Evolutionary conservation across 352 stramenopile species (phyloP), one percentile per base, ranked within the genome.

Genomic region (Globisporangium mamillatum): DNA sequence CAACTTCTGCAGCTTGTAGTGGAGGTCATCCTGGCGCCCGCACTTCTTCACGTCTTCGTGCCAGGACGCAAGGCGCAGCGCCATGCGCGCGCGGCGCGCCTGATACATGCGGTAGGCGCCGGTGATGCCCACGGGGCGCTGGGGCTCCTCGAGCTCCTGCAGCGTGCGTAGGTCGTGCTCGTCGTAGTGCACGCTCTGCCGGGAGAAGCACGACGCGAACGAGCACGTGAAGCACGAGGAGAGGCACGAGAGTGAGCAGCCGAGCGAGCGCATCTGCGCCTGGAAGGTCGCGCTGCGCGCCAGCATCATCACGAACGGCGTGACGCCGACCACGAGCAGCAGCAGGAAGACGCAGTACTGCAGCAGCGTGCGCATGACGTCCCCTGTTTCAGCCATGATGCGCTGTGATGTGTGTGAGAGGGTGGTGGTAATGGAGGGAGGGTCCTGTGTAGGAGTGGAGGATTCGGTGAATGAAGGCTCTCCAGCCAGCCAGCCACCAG

Each of bases 81-180:
- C 79, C 50, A 86, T 71, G 20, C 79, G 72, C 44, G 77, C 80
- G 48, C 74, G 77, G 5, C 79, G 71, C 46, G 77, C 71, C 67
- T 88, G 79, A 66, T 85, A 85, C 69, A 81, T 76, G 50, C 79
- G 79, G 60, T 88, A 88, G 48, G 79, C 77, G 52, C 79, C 79
- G 55, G 79, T 88, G 63, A 88, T 84, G 55, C 79, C 79, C 50
- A 75, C 69, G n/a, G 64, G 76, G 14, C 78, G 74, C 38, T 50
- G 48, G 3, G 71, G 68, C 29, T 89, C 64, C 59, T 91, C 79
- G 34, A 88, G 75, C 70, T 87, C 84, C 22, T 68, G 70, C 58
- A 90, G 67, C 57, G 77, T 87, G 53, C 75, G 81, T 63, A 88
- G 60, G 61, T 92, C 84, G 24, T 74, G 64, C 36, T 78, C 74